These are phyloP conservation scores for Paramecium sonneborni DNA, from an alignment of 73 alveolate species.

Conservation along the genomic window DNA sequence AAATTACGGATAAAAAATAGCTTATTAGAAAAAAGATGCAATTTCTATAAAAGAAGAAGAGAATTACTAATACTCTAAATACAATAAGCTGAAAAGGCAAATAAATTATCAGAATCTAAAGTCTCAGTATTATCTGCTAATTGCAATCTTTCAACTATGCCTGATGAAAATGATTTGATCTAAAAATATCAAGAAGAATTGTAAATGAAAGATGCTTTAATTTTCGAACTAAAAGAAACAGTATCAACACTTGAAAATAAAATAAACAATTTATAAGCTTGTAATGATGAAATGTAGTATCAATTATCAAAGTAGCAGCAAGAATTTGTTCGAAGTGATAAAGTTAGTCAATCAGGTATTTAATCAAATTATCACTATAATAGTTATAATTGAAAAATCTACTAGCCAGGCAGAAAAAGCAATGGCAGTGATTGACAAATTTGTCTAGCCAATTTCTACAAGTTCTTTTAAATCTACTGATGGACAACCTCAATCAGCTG, in stretches of 20 bases:
- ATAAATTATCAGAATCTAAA: not conserved
- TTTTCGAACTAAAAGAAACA: not conserved
- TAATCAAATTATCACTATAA: not conserved
- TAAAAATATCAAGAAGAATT: not conserved
- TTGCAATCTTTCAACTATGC: not conserved
- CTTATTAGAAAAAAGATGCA: not conserved
- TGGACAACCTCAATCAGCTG: not conserved
- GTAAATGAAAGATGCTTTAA: not conserved
- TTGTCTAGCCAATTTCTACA: not conserved
- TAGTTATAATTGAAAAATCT: not conserved
- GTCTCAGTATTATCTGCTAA: not conserved
- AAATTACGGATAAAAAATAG: not conserved
- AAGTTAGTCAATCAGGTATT: constrained; percentile 1
- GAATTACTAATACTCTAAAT: not conserved
- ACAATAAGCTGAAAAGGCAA: not conserved
- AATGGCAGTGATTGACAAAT: not conserved
- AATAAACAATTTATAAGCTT: not conserved
- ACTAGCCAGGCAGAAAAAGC: not conserved
- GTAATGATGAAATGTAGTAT: constrained; percentile 7
- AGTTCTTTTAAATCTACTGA: not conserved
- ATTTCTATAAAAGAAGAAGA: not conserved
- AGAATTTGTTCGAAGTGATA: not conserved
- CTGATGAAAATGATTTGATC: not conserved
- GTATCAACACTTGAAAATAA: not conserved
- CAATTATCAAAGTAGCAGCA: not conserved